Conservation (phyloP, 2,329 filamentous ascomycete genomes). For the Penicillium olsonii region DNA sequence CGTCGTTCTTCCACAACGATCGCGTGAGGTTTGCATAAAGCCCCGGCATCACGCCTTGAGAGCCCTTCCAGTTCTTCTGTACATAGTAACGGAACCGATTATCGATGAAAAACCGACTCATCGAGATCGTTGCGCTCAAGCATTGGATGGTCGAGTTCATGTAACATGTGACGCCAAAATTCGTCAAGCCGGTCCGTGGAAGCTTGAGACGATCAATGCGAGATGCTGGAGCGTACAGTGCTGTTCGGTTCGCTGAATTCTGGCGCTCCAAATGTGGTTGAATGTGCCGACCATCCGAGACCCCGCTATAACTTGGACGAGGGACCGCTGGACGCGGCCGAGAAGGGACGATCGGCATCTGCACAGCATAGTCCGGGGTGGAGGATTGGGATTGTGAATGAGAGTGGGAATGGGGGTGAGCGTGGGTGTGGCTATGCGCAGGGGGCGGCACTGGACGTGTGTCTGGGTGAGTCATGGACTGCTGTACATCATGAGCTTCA, state of each 20-base stretch:
- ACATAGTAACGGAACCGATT: slow-evolving; percentile 63
- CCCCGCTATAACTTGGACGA: slow-evolving; percentile 76
- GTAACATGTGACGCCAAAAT: slow-evolving; percentile 83
- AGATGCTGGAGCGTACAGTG: slow-evolving; percentile 44
- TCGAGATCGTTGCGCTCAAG: slow-evolving; percentile 68
- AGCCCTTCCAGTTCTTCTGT: slow-evolving; percentile 67
- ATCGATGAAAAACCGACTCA: slow-evolving; percentile 65
- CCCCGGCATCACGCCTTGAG: slow-evolving; percentile 62
- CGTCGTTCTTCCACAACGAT: slow-evolving; percentile 63
- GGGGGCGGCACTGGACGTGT: slow-evolving; percentile 32
- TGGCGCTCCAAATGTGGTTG: slow-evolving; percentile 47
- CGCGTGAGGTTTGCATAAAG: slow-evolving; percentile 63
- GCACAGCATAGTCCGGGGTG: slow-evolving; percentile 35
- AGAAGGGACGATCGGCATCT: slow-evolving; percentile 61
- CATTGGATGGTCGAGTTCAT: slow-evolving; percentile 90
- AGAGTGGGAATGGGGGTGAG: background rate
- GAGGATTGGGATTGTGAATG: background rate
- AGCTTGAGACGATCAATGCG: slow-evolving; percentile 51
- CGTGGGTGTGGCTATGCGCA: background rate
- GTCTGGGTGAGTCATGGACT: slow-evolving; percentile 56
- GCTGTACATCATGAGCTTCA: slow-evolving; percentile 62
- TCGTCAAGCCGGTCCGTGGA: slow-evolving; percentile 73
- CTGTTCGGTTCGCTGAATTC: slow-evolving; percentile 46
- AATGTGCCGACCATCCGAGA: slow-evolving; percentile 62
- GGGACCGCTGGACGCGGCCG: slow-evolving; percentile 70